Conservation (phyloP, 2,329 filamentous ascomycete genomes). For the Nannizzia gypsea region DNA sequence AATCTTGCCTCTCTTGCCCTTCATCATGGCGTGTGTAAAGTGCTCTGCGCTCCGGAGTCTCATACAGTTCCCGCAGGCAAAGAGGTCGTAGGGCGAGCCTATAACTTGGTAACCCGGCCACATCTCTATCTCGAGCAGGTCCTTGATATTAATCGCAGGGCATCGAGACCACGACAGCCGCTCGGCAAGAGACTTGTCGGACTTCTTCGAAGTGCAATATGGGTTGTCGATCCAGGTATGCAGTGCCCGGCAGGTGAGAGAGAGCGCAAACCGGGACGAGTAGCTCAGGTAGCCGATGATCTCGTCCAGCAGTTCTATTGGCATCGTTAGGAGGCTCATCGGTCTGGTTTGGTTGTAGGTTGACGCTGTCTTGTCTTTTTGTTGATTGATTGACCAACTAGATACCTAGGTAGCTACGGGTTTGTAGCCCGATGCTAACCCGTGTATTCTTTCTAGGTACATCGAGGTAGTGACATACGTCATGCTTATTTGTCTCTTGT, state of each 20-base stretch:
- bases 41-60: not conserved
- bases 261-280: not conserved
- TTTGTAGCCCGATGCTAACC: too few species aligned
- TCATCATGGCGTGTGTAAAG: not conserved
- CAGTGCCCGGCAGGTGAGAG: not conserved
- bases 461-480: too few species aligned
- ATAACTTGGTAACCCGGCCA: not conserved
- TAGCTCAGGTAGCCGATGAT: not conserved
- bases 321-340: not conserved
- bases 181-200: not conserved
- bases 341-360: not conserved
- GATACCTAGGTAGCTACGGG: too few species aligned
- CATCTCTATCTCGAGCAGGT: not conserved
- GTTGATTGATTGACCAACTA: too few species aligned
- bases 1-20: not conserved
- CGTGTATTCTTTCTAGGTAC: too few species aligned
- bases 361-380: not conserved
- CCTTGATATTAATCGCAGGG: not conserved
- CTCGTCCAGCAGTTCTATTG: not conserved
- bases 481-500: too few species aligned
- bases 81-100: not conserved
- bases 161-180: not conserved
- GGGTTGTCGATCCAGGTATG: not conserved
- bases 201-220: not conserved
- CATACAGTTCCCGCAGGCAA: not conserved